A percentile compares a stretch with the other conserved stretches of the same genome.
phyloP scores from a whole-genome alignment of 768 basidiomycete genomes.

The Mycena maculata region DNA sequence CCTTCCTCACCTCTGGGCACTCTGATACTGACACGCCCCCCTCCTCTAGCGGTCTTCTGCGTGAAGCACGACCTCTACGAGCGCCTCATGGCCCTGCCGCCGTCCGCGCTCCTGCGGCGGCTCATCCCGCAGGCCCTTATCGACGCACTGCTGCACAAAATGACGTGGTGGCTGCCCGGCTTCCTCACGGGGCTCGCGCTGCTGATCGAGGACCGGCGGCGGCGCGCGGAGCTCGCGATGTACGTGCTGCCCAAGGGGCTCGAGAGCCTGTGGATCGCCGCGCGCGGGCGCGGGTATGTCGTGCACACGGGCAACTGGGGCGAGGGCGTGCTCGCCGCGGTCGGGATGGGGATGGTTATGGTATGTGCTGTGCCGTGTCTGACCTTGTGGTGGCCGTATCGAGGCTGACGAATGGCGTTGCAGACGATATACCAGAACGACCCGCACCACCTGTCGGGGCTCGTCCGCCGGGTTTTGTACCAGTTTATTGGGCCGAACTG shows the following conservation, averaged over 20 bases:
- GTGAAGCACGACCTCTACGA: slow-evolving; percentile 70
- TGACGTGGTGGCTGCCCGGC: slow-evolving; percentile 81
- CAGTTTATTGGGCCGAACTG: slow-evolving; percentile 92
- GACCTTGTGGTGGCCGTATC: slow-evolving; percentile 3
- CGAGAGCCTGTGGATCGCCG: slow-evolving; percentile 90
- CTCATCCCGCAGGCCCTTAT: slow-evolving; percentile 59
- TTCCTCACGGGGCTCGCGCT: slow-evolving; percentile 80
- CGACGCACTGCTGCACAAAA: slow-evolving; percentile 72
- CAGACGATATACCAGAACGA: slow-evolving; percentile 81
- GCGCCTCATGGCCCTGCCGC: slow-evolving; percentile 51
- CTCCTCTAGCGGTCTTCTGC: slow-evolving; percentile 75
- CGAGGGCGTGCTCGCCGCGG: slow-evolving; percentile 48
- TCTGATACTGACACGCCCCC: neutral
- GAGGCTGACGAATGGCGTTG: slow-evolving; percentile 18
- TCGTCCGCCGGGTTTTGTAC: slow-evolving; percentile 85
- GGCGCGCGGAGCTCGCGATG: slow-evolving; percentile 94
- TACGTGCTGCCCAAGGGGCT: slow-evolving; percentile 90
- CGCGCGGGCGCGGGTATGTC: slow-evolving; percentile 80
- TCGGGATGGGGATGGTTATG: slow-evolving; percentile 47
- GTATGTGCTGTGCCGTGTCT: slow-evolving; percentile 57
- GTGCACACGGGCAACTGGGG: slow-evolving; percentile 77
- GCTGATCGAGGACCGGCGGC: slow-evolving; percentile 87
- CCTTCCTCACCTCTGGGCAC: neutral
- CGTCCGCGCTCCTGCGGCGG: slow-evolving; percentile 48
- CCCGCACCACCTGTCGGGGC: slow-evolving; percentile 74